A percentile compares a stretch with the other conserved stretches of the same genome.
Evolutionary conservation across 2,329 filamentous ascomycete genomes (phyloP).

Genomic region (Verticillium dahliae): DNA sequence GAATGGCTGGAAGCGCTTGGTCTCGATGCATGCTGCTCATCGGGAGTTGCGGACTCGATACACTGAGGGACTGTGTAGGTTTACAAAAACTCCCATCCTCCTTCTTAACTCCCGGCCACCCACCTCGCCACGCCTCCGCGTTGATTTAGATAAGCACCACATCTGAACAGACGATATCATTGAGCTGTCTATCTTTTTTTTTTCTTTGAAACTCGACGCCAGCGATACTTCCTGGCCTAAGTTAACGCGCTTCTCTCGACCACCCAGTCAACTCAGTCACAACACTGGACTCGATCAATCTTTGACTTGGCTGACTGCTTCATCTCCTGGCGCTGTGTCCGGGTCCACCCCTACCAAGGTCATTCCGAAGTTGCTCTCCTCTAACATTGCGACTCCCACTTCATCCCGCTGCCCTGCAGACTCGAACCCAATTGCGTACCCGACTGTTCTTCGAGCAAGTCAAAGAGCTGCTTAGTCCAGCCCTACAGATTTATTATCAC

Average conservation of each 20-base stretch:
- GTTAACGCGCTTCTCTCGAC: too few relatives aligned
- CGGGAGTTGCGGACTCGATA: background rate
- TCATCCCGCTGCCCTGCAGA: background rate
- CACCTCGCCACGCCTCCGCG: background rate
- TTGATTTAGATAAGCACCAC: too few relatives aligned
- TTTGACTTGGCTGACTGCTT: background rate
- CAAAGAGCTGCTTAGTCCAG: background rate
- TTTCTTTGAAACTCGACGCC: background rate
- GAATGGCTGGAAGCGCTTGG: background rate
- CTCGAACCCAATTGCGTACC: background rate
- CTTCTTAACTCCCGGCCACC: background rate
- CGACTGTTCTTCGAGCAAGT: background rate
- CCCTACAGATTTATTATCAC: background rate
- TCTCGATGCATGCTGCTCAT: background rate
- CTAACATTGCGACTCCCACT: background rate
- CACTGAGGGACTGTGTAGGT: background rate
- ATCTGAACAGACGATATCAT: too few relatives aligned
- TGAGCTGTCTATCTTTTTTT: background rate
- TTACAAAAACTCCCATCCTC: background rate
- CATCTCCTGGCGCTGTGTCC: background rate
- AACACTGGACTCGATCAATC: too few relatives aligned
- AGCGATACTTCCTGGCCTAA: too few relatives aligned
- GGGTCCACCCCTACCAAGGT: background rate
- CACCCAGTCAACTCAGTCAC: too few relatives aligned
- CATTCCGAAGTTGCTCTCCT: background rate